Conservation (phyloP, 257 asterid species). For the Solanum piurae region DNA sequence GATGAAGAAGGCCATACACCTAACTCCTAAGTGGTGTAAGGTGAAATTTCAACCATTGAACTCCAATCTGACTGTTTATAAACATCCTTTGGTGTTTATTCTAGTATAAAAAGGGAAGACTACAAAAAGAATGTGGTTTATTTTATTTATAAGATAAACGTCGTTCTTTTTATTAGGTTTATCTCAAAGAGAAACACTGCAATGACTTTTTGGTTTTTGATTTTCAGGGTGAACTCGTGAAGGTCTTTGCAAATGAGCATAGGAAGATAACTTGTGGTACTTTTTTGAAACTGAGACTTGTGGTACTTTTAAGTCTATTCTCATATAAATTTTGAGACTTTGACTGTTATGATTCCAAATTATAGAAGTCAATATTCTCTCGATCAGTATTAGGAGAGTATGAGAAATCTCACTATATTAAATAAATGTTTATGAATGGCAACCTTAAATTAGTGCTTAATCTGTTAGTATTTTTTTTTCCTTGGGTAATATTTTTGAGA, state of each 20-base stretch:
- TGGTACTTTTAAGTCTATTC: slow-evolving; percentile 37
- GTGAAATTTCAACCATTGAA: background rate
- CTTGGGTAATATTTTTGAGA: background rate
- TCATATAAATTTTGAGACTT: background rate
- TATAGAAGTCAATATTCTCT: background rate
- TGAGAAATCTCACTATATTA: background rate
- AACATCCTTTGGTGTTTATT: background rate
- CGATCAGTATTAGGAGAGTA: background rate
- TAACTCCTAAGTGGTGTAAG: background rate
- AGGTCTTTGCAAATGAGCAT: slow-evolving; percentile 87
- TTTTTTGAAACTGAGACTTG: no score
- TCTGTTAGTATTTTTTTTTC: background rate
- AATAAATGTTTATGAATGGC: background rate
- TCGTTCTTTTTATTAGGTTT: background rate
- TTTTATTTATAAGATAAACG: background rate
- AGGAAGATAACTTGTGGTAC: slow-evolving; percentile 84
- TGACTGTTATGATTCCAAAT: background rate
- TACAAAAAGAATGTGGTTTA: background rate
- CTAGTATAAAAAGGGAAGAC: background rate
- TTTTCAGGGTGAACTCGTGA: slow-evolving; percentile 91
- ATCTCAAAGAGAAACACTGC: slow-evolving; percentile 11
- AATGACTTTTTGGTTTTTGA: slow-evolving; percentile 17
- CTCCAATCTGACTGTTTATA: background rate
- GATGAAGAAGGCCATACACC: background rate
- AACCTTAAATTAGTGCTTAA: background rate